phyloP scores from a whole-genome alignment of 345 rosid species.

The Melaleuca quinquenervia region DNA sequence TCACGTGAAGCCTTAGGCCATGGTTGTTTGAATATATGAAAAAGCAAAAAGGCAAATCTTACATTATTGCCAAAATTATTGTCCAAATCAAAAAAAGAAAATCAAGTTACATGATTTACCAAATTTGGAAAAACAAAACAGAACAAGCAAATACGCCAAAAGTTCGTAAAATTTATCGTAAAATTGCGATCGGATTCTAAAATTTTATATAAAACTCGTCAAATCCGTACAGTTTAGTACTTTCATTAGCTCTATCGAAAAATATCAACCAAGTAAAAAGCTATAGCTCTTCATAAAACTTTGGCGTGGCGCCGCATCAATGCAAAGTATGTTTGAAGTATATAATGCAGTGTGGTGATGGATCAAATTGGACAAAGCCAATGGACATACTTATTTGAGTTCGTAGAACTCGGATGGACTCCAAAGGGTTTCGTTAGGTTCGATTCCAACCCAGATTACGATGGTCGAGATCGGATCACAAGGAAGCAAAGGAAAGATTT shows the following conservation, averaged over 20 bases:
- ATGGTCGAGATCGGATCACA: background rate
- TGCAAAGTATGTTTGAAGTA: background rate
- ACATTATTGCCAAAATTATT: background rate
- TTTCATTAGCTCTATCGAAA: background rate
- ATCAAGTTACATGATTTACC: background rate
- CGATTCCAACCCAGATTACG: background rate
- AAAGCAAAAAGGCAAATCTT: background rate
- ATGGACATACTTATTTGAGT: no score
- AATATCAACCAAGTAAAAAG: background rate
- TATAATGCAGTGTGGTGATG: background rate
- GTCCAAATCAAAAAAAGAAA: background rate
- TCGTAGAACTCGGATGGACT: no score
- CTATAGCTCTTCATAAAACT: background rate
- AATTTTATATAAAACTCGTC: background rate
- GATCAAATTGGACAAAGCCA: background rate
- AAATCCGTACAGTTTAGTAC: background rate
- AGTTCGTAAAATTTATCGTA: background rate
- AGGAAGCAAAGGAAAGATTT: no score
- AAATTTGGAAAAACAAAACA: background rate
- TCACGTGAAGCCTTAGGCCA: background rate
- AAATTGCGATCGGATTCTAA: background rate
- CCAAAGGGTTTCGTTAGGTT: background rate
- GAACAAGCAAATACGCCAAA: background rate
- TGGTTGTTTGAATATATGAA: background rate
- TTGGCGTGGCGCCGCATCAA: accelerated